These are phyloP conservation scores for Euphorbia corollata DNA, from an alignment of 441 rosid genomes.

Conservation along the genomic window DNA sequence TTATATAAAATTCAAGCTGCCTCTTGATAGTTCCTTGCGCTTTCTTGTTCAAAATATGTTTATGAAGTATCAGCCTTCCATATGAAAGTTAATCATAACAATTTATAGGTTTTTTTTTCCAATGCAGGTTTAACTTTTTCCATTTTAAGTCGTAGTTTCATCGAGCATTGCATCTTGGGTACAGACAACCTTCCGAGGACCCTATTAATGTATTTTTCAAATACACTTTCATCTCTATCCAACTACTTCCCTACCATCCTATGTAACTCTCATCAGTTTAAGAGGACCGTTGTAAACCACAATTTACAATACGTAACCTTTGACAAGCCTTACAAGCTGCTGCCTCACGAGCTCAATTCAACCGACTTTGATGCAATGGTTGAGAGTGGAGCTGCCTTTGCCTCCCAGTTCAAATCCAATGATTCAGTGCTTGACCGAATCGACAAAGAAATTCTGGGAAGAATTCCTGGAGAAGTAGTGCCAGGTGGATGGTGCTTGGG, in stretches of 20 bases:
- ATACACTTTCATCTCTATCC: conserved; percentile 59
- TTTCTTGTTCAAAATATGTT: background rate
- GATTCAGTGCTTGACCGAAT: conserved; percentile 63
- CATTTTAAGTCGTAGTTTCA: conserved; percentile 59
- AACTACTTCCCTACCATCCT: conserved; percentile 77
- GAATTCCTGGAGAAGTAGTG: conserved; percentile 43
- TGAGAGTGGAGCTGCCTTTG: conserved; percentile 77
- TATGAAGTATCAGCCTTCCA: background rate
- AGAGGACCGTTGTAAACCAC: conserved; percentile 57
- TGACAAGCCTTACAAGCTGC: conserved; percentile 35
- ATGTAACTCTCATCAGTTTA: conserved; percentile 62
- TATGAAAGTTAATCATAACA: background rate
- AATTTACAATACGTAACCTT: conserved; percentile 49
- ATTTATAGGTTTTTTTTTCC: conserved; percentile 4
- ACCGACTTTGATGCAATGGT: conserved; percentile 59
- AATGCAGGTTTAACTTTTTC: conserved; percentile 68
- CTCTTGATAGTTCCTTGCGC: background rate
- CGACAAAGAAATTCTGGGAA: conserved; percentile 59
- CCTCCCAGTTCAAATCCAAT: conserved; percentile 38
- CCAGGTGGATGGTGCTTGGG: conserved; percentile 98
- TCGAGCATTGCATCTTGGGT: conserved; percentile 78
- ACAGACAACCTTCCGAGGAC: conserved; percentile 86
- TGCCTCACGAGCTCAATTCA: conserved; percentile 36
- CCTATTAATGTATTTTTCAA: conserved; percentile 81
- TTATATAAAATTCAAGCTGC: background rate